Percentiles rank a stretch among this genome's conserved stretches.
Conservation (phyloP, 2,329 filamentous ascomycete species). For the Penicillium sp. region DNA sequence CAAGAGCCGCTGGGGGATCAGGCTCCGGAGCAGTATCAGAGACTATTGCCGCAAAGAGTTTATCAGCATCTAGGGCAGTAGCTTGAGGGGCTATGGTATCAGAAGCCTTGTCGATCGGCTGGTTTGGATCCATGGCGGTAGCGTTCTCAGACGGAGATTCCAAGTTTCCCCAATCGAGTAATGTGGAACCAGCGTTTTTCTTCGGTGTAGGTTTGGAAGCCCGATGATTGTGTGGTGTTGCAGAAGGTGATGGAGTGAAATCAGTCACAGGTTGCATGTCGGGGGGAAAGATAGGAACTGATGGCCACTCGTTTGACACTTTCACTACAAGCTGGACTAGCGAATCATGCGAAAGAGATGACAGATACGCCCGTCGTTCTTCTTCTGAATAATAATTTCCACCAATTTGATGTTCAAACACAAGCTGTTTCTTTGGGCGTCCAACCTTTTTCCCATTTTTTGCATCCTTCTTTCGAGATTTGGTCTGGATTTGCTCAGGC, state of each 20-base stretch:
- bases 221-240: not conserved
- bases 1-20: not conserved
- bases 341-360: constrained; percentile 57
- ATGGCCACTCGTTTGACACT: constrained; percentile 60
- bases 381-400: constrained; percentile 29
- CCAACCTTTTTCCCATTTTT: not conserved
- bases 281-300: constrained; percentile 62
- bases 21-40: not conserved
- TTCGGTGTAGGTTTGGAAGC: not conserved
- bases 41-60: not conserved
- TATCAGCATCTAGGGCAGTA: not conserved
- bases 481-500: constrained; percentile 43
- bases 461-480: constrained; percentile 15
- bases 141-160: not conserved
- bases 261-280: constrained; percentile 28
- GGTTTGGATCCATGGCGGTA: not conserved
- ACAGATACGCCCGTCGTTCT: constrained; percentile 63
- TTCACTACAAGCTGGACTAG: constrained; percentile 65
- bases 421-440: not conserved
- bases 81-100: not conserved
- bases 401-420: constrained; percentile 20
- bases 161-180: not conserved
- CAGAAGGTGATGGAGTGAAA: not conserved
- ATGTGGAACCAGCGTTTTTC: not conserved
- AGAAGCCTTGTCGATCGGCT: not conserved